These are phyloP conservation scores for Isatis lusitanica DNA, from an alignment of 441 rosid genomes.

Conservation along the genomic window DNA sequence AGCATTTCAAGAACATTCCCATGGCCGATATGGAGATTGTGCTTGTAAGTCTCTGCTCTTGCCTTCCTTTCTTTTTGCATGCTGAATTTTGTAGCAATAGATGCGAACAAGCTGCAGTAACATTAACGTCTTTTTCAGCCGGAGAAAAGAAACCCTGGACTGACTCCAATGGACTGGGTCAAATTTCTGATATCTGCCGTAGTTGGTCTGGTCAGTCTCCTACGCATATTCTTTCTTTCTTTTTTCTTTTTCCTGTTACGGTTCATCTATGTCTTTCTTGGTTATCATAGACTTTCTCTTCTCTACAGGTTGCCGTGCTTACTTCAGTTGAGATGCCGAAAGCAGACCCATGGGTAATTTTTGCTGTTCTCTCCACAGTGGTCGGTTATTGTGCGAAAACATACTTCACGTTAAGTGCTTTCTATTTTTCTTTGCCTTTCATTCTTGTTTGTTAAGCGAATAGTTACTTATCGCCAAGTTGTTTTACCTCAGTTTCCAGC, in stretches of 20 bases:
- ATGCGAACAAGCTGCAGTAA: conserved; percentile 9
- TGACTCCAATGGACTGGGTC: conserved; percentile 98
- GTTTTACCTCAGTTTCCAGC: conserved; percentile 62
- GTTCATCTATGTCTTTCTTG: conserved; percentile 12
- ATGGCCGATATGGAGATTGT: conserved; percentile 99
- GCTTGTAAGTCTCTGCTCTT: conserved; percentile 64
- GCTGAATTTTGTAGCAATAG: conserved; percentile 1
- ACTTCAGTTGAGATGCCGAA: conserved; percentile 81
- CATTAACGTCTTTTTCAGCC: conserved; percentile 53
- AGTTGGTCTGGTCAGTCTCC: conserved; percentile 81
- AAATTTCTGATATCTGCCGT: conserved; percentile 79
- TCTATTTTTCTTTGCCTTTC: not conserved
- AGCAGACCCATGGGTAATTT: conserved; percentile 85
- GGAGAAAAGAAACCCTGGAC: conserved; percentile 93
- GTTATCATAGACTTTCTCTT: conserved; percentile 12
- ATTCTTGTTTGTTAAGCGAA: not conserved
- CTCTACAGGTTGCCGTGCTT: conserved; percentile 70
- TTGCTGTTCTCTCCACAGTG: conserved; percentile 87
- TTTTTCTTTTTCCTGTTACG: not conserved
- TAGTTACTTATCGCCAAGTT: conserved; percentile 13
- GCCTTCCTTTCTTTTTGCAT: conserved; percentile 3
- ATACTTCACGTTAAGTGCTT: conserved; percentile 89
- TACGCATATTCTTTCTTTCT: not conserved
- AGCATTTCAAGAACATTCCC: conserved; percentile 96
- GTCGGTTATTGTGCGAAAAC: conserved; percentile 96